Base-by-base conservation (phyloP, 148 eudicot species). In the Polygonum maritimum region DNA sequence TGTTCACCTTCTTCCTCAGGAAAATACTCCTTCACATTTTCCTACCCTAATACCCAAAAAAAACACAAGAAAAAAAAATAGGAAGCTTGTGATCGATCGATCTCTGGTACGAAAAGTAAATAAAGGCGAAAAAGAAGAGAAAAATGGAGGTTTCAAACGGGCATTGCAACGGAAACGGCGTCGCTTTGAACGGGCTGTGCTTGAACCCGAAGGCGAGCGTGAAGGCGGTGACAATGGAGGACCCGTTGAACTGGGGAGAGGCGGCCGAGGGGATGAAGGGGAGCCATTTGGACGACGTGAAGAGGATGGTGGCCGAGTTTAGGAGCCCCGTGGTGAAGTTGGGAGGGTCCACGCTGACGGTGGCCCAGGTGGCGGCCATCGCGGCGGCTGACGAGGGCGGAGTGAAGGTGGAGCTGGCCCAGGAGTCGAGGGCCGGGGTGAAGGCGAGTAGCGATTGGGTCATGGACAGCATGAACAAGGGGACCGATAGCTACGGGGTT, bases 221-320 rank as follows among this genome's bases (percentile, higher is more conserved):
- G 40, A 10, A 3, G 38, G 38, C 44, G 7, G 13, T 3, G 21
- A 22, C 40, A 8, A 11, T 7, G n/a, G 41, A 2, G 1, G 90
- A 87, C 69, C 90, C 90, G 2, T 47, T 87, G 75, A 85, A 82
- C 83, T 87, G 90, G 90, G 86, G 76, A 2, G 51, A 36, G 72
- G 90, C 86, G 2, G 88, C 90, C 0, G 90, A 81, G 72, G 38
- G 83, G 1, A 21, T 87, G 75, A 83, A 71, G 71, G 90, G 90
- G 2, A 87, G 90, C 57, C 90, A 87, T 31, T 48, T 87, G 58
- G 86, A 83, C 5, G 90, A 85, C 48, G 90, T 87, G 55, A 85
- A 80, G 78, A 33, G 80, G 13, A 87, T 87, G 90, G 90, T 87
- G 83, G 84, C 14, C 65, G 90, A 87, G 70, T 87, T 74, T 19